Evolutionary conservation across 2,329 filamentous ascomycete species (phyloP).

Genomic region (Neonectria sp.): DNA sequence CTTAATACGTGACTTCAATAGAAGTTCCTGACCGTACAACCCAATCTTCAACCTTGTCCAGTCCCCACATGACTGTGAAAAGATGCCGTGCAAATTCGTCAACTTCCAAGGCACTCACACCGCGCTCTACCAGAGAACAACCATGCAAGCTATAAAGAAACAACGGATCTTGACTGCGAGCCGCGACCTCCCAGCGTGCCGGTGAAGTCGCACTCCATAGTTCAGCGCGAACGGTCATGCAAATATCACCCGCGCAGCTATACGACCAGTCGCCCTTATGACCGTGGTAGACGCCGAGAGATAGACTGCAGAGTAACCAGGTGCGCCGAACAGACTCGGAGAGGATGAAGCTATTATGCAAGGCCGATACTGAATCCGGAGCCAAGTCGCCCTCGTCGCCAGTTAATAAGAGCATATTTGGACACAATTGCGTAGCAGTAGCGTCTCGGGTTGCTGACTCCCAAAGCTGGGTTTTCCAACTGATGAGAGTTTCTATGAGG

Average conservation of each 20-base stretch:
- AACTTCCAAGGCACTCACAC: conserved; percentile 6
- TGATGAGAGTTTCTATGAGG: neutral
- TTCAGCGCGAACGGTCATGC: conserved; percentile 4
- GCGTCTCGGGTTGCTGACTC: conserved; percentile 5
- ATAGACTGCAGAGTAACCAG: neutral
- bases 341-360: no score
- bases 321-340: no score
- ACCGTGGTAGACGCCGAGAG: no score
- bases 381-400: no score
- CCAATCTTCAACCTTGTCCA: conserved; percentile 20
- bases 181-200: conserved; percentile 6
- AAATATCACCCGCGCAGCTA: neutral
- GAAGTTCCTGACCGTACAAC: neutral
- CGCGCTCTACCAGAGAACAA: neutral
- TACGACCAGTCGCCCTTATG: neutral
- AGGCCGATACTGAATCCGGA: no score
- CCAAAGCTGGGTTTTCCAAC: conserved; percentile 8
- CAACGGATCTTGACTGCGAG: neutral
- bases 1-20: no score
- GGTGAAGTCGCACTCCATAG: conserved; percentile 9
- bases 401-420: no score
- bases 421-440: neutral
- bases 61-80: conserved; percentile 24
- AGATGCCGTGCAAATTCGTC: conserved; percentile 24
- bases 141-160: conserved; percentile 21